Percentiles rank a stretch among this genome's conserved stretches.
These are phyloP conservation scores for Hylodesmum podocarpum DNA, from an alignment of 306 rosid species.

Conservation along the genomic window DNA sequence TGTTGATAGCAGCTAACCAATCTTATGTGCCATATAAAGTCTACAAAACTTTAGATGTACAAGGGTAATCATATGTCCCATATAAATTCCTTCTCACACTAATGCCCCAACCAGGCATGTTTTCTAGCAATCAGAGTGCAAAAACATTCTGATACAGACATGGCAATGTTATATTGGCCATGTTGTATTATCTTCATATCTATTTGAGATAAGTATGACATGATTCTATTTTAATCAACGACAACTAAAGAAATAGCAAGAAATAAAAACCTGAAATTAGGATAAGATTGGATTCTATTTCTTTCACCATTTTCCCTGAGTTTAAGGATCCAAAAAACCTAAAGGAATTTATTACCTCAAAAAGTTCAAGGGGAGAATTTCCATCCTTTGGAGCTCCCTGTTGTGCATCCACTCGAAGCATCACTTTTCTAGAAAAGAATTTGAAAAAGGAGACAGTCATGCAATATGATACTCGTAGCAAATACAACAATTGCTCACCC, in stretches of 20 bases:
- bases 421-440: conserved; percentile 60
- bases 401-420: conserved; percentile 97
- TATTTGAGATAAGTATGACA: neutral
- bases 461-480: neutral
- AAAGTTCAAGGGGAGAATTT: conserved; percentile 81
- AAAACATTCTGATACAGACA: neutral
- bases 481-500: conserved; percentile 12
- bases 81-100: neutral
- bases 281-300: neutral
- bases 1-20: neutral
- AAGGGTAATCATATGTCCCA: neutral
- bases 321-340: conserved; percentile 17
- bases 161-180: neutral
- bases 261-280: neutral
- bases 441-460: conserved; percentile 17
- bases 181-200: neutral
- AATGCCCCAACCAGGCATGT: neutral
- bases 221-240: conserved; percentile 7
- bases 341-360: conserved; percentile 55
- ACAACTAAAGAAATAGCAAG: neutral
- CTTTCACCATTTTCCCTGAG: neutral
- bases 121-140: neutral
- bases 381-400: conserved; percentile 98
- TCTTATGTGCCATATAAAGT: neutral
- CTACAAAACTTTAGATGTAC: neutral